Percentiles rank a stretch among this genome's conserved stretches.
phyloP scores from a whole-genome alignment of 176 grass and related monocot species.

The Hordeum marinum region DNA sequence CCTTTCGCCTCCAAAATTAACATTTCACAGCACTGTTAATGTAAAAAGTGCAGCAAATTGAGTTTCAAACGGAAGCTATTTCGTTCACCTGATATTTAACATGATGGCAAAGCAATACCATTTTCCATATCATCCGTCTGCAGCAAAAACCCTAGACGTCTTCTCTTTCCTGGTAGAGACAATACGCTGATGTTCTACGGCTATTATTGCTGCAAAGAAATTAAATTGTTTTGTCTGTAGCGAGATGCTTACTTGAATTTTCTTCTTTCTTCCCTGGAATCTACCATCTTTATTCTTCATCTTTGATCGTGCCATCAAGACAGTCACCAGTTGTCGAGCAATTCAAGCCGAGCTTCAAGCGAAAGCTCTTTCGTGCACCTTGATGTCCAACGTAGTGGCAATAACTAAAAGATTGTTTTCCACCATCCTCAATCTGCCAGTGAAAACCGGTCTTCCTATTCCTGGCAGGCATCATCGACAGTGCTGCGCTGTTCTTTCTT shows the following conservation, averaged over 20 bases:
- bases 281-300: not conserved
- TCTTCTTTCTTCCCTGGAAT: not conserved
- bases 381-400: not conserved
- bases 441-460: not conserved
- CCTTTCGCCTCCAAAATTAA: not conserved
- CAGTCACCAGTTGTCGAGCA: not conserved
- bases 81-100: not conserved
- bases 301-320: not conserved
- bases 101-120: not conserved
- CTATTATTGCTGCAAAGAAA: not conserved
- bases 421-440: not conserved
- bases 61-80: not conserved
- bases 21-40: not conserved
- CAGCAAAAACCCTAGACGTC: not conserved
- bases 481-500: not conserved
- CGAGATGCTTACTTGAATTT: conserved; percentile 6
- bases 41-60: not conserved
- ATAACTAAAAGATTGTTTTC: not conserved
- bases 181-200: not conserved
- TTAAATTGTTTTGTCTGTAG: not conserved
- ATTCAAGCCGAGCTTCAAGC: not conserved
- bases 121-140: not conserved
- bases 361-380: not conserved
- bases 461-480: not conserved
- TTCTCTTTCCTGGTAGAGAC: not conserved